These are phyloP conservation scores for Pseudonitzschia pungens DNA, from an alignment of 108 stramenopile species.

Conservation along the genomic window DNA sequence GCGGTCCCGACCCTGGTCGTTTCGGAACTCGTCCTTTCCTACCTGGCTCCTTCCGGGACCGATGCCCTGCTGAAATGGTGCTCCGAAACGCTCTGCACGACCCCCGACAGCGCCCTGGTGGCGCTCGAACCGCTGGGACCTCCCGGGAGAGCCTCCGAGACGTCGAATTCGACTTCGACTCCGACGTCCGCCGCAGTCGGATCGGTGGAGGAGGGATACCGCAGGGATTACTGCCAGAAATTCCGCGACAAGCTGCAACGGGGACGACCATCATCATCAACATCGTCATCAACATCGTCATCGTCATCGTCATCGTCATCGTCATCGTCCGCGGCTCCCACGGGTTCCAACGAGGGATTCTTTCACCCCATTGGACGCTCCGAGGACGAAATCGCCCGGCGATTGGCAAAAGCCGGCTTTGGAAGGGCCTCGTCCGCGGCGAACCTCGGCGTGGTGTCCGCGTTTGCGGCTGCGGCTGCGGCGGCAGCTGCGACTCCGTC, in stretches of 20 bases:
- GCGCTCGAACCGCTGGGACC: slow-evolving; percentile 51
- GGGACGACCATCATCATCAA: slow-evolving; percentile 28
- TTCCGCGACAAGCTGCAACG: slow-evolving; percentile 57
- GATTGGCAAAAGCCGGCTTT: not conserved
- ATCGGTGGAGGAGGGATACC: slow-evolving; percentile 55
- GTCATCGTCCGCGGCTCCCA: not conserved
- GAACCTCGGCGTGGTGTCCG: slow-evolving; percentile 2
- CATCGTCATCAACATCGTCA: not conserved
- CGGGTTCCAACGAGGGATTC: not conserved
- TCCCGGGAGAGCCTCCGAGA: no score
- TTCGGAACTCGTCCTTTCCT: slow-evolving; percentile 75
- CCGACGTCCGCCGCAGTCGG: not conserved
- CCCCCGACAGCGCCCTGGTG: slow-evolving; percentile 43
- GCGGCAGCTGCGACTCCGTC: slow-evolving; percentile 16
- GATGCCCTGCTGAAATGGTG: slow-evolving; percentile 37
- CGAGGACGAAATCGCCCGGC: not conserved
- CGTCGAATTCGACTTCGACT: no score
- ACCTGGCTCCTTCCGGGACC: slow-evolving; percentile 41
- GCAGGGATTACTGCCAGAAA: slow-evolving; percentile 44
- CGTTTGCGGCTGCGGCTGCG: slow-evolving; percentile 29
- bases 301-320: not conserved
- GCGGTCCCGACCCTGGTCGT: slow-evolving; percentile 59
- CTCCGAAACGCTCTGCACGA: slow-evolving; percentile 9
- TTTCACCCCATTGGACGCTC: slow-evolving; percentile 41
- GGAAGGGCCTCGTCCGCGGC: not conserved